phyloP scores from a whole-genome alignment of 1,284 basidiomycete species.

The Serendipita sp. region DNA sequence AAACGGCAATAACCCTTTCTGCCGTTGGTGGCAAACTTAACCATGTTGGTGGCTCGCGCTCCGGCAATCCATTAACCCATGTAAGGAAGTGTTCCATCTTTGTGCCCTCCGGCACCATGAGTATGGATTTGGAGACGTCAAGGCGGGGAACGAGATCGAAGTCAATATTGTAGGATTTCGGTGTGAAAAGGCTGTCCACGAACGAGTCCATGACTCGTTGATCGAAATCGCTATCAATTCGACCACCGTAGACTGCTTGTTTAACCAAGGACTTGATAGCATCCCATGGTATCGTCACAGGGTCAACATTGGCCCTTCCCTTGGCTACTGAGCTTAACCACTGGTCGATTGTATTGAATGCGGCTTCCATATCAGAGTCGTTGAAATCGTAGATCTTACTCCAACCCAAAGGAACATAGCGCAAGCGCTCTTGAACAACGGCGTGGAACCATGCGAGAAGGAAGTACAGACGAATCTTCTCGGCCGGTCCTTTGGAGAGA shows the following conservation, averaged over 20 bases:
- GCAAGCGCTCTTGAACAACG: conserved; percentile 85
- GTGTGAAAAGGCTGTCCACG: conserved; percentile 77
- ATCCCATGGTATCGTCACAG: conserved; percentile 82
- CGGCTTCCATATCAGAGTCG: conserved; percentile 91
- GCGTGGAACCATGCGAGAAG: conserved; percentile 98
- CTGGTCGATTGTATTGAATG: conserved; percentile 78
- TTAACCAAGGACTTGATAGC: conserved; percentile 82
- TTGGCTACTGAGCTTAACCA: conserved; percentile 74
- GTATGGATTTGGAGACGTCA: conserved; percentile 36
- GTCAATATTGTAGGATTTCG: conserved; percentile 78
- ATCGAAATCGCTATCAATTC: conserved; percentile 88
- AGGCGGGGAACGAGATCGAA: conserved; percentile 66
- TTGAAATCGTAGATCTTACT: conserved; percentile 95
- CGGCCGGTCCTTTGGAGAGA: conserved; percentile 68
- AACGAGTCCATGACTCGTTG: conserved; percentile 83
- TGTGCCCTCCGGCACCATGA: conserved; percentile 77
- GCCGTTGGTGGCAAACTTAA: conserved; percentile 80
- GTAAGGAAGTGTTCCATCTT: conserved; percentile 77
- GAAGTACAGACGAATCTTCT: conserved; percentile 85
- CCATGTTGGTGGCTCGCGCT: conserved; percentile 86
- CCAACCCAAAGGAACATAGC: conserved; percentile 91
- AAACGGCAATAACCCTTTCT: conserved; percentile 78
- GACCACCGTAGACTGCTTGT: conserved; percentile 87
- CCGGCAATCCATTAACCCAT: conserved; percentile 79
- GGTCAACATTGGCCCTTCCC: conserved; percentile 81